Base-by-base conservation (phyloP, 2,329 filamentous ascomycete genomes). In the Chaetomiaceae sp. region DNA sequence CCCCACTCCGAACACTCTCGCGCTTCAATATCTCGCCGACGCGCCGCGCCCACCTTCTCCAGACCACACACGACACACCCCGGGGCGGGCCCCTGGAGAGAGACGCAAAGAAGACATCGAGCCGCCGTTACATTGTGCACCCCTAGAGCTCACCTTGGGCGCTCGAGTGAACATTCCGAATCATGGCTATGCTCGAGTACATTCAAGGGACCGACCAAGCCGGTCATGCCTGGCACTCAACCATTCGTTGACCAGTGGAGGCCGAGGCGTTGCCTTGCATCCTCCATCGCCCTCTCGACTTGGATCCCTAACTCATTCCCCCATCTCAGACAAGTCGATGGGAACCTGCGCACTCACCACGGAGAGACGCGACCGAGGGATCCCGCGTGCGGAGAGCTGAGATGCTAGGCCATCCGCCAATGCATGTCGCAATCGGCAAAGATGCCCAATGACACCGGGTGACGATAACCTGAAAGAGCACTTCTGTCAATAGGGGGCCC, bases 81-180 rank as follows among this genome's bases (percentile, higher is more conserved):
- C 34, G 49, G 42, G 10, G 49, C 42, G 49, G n/a, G 37, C 36
- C 37, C 44, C 30, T 21, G 23, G 34, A 20, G 14, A 38, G 8
- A 29, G 32, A 45, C 20, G 41, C 21, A 45, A 9, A 18, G 29
- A 23, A 21, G 34, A 16, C 33, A 37, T 53, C 51, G 34, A 58
- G 49, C 60, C 57, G 55, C 54, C 38, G 57, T 62, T 61, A 53
- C 61, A 61, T 61, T 54, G 45, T 49, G 36, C 48, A 16, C 29
- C 51, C 44, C 38, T 46, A 32, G 47, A n/a, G 48, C 55, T 55
- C 56, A 57, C 58, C 56, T 54, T 53, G 46, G 53, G 48, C 51
- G 25, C 50, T 33, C 51, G 41, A 41, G 51, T 25, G 54, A 37
- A 53, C 42, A 37, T n/a, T n/a, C 23, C 23, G 23, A 40, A 14